Conservation (phyloP, 257 asterid species). For the Pogostemon cablin region DNA sequence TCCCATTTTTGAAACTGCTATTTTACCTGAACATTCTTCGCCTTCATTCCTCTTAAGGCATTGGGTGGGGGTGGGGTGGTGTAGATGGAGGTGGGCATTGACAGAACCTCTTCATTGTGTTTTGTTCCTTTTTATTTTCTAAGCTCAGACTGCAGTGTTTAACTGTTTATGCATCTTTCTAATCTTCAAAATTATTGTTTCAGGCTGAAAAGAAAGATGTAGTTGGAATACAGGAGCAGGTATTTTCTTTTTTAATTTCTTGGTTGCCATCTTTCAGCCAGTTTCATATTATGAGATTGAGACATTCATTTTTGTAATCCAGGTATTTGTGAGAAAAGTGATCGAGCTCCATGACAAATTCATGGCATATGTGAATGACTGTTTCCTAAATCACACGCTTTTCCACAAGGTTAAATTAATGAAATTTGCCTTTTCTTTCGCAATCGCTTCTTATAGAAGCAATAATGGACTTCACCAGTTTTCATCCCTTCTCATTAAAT, state of each 20-base stretch:
- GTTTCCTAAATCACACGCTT: conserved; percentile 90
- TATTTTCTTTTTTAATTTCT: conserved; percentile 32
- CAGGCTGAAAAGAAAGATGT: conserved; percentile 96
- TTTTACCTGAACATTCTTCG: too few species aligned
- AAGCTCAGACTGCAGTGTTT: too few species aligned
- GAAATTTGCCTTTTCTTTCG: conserved; percentile 24
- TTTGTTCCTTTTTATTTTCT: too few species aligned
- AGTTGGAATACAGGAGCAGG: conserved; percentile 96
- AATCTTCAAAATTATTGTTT: conserved; percentile 32
- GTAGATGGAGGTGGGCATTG: too few species aligned
- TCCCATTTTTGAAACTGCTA: background rate
- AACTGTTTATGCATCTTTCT: conserved; percentile 23
- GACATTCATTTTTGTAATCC: conserved; percentile 28
- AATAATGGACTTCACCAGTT: conserved; percentile 6
- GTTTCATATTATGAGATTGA: conserved; percentile 33
- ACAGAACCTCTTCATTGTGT: too few species aligned
- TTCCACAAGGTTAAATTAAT: conserved; percentile 86
- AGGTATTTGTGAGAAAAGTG: conserved; percentile 93
- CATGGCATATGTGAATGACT: conserved; percentile 85
- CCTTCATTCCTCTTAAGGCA: too few species aligned
- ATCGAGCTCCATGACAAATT: conserved; percentile 96
- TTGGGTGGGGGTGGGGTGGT: too few species aligned
- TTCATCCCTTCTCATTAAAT: conserved; percentile 17
- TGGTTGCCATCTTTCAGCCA: background rate
- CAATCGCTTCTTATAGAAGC: background rate